These are phyloP conservation scores for Venturia carpophila DNA, from an alignment of 2,329 filamentous ascomycete species.

Conservation along the genomic window DNA sequence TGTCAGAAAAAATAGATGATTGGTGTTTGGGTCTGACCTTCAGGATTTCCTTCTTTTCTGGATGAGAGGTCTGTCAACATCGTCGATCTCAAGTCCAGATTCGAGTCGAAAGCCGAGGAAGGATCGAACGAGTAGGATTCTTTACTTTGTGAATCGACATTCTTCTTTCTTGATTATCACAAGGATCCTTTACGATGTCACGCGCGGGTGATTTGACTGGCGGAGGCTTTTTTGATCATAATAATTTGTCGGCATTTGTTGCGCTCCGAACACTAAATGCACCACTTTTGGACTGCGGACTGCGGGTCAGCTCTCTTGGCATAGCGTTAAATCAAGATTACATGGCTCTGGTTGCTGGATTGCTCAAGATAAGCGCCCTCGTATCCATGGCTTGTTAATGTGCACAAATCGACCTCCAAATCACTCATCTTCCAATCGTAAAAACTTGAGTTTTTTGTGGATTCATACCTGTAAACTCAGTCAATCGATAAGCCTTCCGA, in stretches of 20 bases:
- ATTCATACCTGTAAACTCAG: too few relatives aligned
- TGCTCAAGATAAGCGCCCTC: not conserved
- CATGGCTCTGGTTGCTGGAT: not conserved
- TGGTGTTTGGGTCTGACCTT: too few relatives aligned
- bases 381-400: not conserved
- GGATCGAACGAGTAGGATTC: too few relatives aligned
- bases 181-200: not conserved
- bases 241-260: not conserved
- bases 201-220: not conserved
- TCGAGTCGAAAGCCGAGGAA: too few relatives aligned
- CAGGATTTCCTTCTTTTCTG: too few relatives aligned
- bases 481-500: too few relatives aligned
- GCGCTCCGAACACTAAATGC: constrained; percentile 1
- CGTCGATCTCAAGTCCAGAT: too few relatives aligned
- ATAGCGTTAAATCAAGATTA: not conserved
- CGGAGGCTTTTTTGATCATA: constrained; percentile 1
- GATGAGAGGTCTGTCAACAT: too few relatives aligned
- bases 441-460: too few relatives aligned
- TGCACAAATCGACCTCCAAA: not conserved
- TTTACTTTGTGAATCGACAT: too few relatives aligned
- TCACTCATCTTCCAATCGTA: too few relatives aligned
- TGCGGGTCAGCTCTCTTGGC: not conserved
- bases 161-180: not conserved
- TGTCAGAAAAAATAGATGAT: not conserved
- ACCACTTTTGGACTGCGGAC: not conserved